phyloP scores from a whole-genome alignment of 2,329 filamentous ascomycete genomes.

The Knoxdaviesia proteae region DNA sequence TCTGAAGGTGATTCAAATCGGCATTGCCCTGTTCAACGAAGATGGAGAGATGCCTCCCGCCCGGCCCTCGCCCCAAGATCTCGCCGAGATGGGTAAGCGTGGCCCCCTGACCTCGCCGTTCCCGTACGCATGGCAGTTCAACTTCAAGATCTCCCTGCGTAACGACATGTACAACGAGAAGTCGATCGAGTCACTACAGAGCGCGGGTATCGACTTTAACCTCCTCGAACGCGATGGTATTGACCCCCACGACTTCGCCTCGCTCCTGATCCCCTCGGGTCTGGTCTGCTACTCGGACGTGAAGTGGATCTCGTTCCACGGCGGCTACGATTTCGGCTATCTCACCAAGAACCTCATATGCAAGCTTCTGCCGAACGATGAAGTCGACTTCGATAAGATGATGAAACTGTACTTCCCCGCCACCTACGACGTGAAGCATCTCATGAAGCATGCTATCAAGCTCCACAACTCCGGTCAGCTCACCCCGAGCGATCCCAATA shows the following conservation, averaged over 20 bases:
- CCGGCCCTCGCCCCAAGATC: conserved; percentile 30
- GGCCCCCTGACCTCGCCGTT: conserved; percentile 26
- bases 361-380: conserved; percentile 66
- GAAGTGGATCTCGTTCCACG: conserved; percentile 94
- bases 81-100: conserved; percentile 14
- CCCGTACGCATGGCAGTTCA: conserved; percentile 95
- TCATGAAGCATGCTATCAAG: conserved; percentile 74
- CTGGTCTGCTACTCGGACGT: conserved; percentile 74
- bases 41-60: conserved; percentile 72
- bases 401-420: conserved; percentile 87
- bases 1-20: conserved; percentile 92
- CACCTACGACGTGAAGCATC: conserved; percentile 89
- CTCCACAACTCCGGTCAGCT: conserved; percentile 42
- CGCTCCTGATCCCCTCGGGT: conserved; percentile 77
- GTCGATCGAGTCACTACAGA: conserved; percentile 76
- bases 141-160: conserved; percentile 88
- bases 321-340: conserved; percentile 95
- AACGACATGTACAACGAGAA: conserved; percentile 96
- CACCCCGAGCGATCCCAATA: conserved; percentile 41
- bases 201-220: conserved; percentile 81
- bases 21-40: conserved; percentile 79
- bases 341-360: conserved; percentile 83
- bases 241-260: conserved; percentile 71
- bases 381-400: conserved; percentile 70
- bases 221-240: conserved; percentile 76